Percentiles rank a stretch among this genome's conserved stretches.
These are phyloP conservation scores for Puccinia hordei DNA, from an alignment of 1,284 basidiomycete species.

Conservation along the genomic window DNA sequence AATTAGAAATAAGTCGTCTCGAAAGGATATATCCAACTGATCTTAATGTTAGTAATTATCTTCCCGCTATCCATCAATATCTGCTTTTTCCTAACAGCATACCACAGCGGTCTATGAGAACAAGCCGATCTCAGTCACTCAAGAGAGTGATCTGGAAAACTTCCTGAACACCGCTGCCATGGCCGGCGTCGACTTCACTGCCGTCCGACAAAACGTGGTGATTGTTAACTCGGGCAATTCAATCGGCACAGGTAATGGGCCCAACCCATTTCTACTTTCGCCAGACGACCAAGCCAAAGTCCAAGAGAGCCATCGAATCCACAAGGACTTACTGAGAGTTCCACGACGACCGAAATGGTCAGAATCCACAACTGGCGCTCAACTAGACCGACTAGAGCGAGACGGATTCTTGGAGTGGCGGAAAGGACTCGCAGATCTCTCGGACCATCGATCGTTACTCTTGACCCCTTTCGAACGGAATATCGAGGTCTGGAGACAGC, in stretches of 20 bases:
- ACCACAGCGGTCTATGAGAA: slow-evolving; percentile 71
- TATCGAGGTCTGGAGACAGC: slow-evolving; percentile 91
- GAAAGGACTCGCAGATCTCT: slow-evolving; percentile 81
- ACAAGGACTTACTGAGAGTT: slow-evolving; percentile 74
- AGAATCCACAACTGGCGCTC: slow-evolving; percentile 71
- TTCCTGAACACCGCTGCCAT: slow-evolving; percentile 93
- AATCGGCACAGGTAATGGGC: slow-evolving; percentile 40
- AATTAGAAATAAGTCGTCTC: background rate
- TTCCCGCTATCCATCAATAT: background rate
- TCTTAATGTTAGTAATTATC: background rate
- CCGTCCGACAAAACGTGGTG: slow-evolving; percentile 87
- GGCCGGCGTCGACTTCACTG: slow-evolving; percentile 95
- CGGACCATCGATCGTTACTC: slow-evolving; percentile 72
- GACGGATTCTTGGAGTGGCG: slow-evolving; percentile 88
- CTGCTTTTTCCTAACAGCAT: slow-evolving; percentile 65
- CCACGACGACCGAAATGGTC: slow-evolving; percentile 82
- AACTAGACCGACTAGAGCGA: slow-evolving; percentile 83
- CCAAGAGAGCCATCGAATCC: slow-evolving; percentile 71
- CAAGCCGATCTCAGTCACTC: slow-evolving; percentile 86
- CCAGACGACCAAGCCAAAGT: slow-evolving; percentile 80
- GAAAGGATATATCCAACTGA: background rate
- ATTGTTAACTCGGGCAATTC: slow-evolving; percentile 69
- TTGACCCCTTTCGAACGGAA: slow-evolving; percentile 95
- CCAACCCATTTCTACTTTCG: slow-evolving; percentile 85
- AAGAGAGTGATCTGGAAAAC: slow-evolving; percentile 92